phyloP scores from a whole-genome alignment of 2,329 filamentous ascomycete genomes.

The Epichloe gansuensis region DNA sequence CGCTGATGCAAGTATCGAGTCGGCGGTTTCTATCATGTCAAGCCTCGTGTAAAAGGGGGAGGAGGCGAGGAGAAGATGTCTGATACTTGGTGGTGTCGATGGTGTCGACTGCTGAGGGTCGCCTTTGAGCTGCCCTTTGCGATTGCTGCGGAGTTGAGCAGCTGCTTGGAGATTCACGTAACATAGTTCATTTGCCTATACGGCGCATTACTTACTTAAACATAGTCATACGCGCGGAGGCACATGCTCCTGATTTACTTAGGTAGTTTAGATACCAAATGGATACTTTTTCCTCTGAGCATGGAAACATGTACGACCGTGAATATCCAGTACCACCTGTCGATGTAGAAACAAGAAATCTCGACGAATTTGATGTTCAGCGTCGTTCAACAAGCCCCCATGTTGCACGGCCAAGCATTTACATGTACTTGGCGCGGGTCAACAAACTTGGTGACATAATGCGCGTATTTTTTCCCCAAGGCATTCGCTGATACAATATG shows the following conservation, averaged over 20 bases:
- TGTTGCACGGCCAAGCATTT: too few relatives aligned
- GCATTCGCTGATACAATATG: too few relatives aligned
- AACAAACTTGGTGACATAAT: too few relatives aligned
- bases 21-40: slow-evolving; percentile 3
- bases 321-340: too few relatives aligned
- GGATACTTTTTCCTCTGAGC: background rate
- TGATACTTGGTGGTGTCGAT: background rate
- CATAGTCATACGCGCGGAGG: slow-evolving; percentile 8
- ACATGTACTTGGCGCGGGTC: too few relatives aligned
- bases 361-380: too few relatives aligned
- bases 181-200: slow-evolving; percentile 6
- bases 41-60: background rate
- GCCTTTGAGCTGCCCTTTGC: background rate
- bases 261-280: slow-evolving; percentile 16
- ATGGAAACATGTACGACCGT: too few relatives aligned
- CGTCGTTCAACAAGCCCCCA: too few relatives aligned
- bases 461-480: too few relatives aligned
- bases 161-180: slow-evolving; percentile 8
- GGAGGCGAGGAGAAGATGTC: background rate
- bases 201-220: slow-evolving; percentile 7
- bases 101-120: background rate
- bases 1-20: background rate
- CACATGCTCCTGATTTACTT: slow-evolving; percentile 11
- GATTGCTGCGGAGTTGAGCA: background rate
- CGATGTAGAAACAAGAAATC: too few relatives aligned